Percentiles rank a stretch among this genome's conserved stretches.
Conservation (phyloP, 805 yeast genomes). For the Candida ponderosae region DNA sequence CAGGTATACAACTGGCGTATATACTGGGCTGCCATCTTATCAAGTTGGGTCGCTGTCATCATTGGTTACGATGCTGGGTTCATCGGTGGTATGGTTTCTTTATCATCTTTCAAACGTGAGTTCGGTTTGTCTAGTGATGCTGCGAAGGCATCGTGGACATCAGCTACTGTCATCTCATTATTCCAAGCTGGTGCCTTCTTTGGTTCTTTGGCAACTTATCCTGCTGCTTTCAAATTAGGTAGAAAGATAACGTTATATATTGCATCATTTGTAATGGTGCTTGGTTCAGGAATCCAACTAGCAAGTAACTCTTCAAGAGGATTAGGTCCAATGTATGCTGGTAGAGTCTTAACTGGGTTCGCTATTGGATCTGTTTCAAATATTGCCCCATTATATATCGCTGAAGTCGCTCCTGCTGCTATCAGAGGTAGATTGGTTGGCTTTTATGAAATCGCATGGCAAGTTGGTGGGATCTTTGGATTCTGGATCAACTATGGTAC, state of each 20-base stretch:
- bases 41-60: constrained; percentile 41
- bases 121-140: no score
- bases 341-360: constrained; percentile 41
- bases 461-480: constrained; percentile 37
- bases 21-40: constrained; percentile 33
- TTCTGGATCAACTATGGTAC: constrained; percentile 44
- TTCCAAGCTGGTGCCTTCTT: constrained; percentile 48
- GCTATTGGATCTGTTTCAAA: constrained; percentile 44
- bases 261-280: constrained; percentile 31
- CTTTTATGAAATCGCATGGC: constrained; percentile 37
- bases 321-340: constrained; percentile 37
- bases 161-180: constrained; percentile 29
- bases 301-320: constrained; percentile 22
- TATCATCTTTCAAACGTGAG: constrained; percentile 34
- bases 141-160: constrained; percentile 3
- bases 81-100: constrained; percentile 44
- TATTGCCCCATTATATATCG: constrained; percentile 37
- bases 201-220: constrained; percentile 36
- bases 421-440: constrained; percentile 37
- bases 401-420: constrained; percentile 34
- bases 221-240: constrained; percentile 32
- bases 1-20: constrained; percentile 38
- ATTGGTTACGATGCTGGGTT: constrained; percentile 52
- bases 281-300: constrained; percentile 35
- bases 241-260: constrained; percentile 30